Evolutionary conservation across 2,329 filamentous ascomycete species (phyloP).

Genomic region (Fusarium pseudograminearum): DNA sequence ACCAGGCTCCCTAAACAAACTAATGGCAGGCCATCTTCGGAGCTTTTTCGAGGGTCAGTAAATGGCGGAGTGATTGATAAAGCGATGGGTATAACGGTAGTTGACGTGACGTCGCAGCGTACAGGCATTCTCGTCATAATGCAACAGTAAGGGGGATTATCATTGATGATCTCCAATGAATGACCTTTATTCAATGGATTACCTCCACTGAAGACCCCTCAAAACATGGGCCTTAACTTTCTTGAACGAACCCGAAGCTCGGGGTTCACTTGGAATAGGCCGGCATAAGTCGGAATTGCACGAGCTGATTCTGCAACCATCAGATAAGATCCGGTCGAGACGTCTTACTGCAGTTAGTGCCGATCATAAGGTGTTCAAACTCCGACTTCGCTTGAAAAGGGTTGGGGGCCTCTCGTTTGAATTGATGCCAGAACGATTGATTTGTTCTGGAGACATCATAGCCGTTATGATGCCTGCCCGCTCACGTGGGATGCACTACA

Average conservation of each 20-base stretch:
- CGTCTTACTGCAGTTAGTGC: conserved; percentile 15
- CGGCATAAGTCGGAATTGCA: conserved; percentile 42
- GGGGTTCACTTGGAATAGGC: conserved; percentile 25
- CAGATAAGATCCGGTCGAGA: conserved; percentile 31
- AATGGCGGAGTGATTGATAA: neutral
- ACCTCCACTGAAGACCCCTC: conserved; percentile 28
- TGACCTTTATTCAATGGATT: conserved; percentile 5
- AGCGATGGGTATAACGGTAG: conserved; percentile 4
- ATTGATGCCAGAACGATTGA: neutral
- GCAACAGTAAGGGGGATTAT: conserved; percentile 16
- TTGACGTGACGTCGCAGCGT: conserved; percentile 18
- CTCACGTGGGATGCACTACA: conserved; percentile 17
- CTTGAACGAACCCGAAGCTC: conserved; percentile 17
- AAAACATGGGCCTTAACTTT: conserved; percentile 19
- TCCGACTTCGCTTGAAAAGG: conserved; percentile 44
- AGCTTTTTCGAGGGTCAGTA: neutral
- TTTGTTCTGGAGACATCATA: neutral
- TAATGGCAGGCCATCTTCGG: neutral
- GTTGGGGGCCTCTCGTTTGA: conserved; percentile 22
- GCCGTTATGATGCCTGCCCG: neutral
- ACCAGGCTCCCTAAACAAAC: conserved; percentile 8
- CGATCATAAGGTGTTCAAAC: conserved; percentile 30
- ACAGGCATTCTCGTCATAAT: conserved; percentile 19
- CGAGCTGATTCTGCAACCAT: conserved; percentile 21
- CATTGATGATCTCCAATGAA: conserved; percentile 22